phyloP scores from a whole-genome alignment of 2,329 filamentous ascomycete species.

The Septoria petroselini region DNA sequence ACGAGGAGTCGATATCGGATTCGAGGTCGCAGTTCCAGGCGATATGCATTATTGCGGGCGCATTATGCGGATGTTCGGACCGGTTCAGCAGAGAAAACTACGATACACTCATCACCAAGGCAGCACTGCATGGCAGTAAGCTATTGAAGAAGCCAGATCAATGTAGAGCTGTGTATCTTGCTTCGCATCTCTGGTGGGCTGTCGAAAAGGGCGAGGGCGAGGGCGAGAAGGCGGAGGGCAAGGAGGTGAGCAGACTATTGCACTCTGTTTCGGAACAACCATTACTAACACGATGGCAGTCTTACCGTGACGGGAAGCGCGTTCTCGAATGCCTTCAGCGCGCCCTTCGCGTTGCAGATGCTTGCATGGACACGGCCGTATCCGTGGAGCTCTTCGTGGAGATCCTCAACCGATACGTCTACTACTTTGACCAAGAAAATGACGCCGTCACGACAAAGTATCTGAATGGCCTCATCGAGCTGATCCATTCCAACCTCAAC shows the following conservation, averaged over 20 bases:
- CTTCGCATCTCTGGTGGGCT: slow-evolving; percentile 97
- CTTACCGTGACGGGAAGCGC: slow-evolving; percentile 95
- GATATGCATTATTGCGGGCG: slow-evolving; percentile 88
- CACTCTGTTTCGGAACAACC: neutral
- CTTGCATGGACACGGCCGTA: slow-evolving; percentile 97
- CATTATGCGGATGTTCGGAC: slow-evolving; percentile 80
- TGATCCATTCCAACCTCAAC: slow-evolving; percentile 93
- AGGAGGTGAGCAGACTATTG: slow-evolving; percentile 29
- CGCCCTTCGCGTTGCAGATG: slow-evolving; percentile 91
- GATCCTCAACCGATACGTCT: slow-evolving; percentile 96
- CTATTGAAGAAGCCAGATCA: slow-evolving; percentile 96
- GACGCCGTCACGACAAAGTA: slow-evolving; percentile 98
- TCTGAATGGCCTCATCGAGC: slow-evolving; percentile 93
- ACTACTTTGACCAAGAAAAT: slow-evolving; percentile 99
- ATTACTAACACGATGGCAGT: slow-evolving; percentile 49
- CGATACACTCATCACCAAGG: slow-evolving; percentile 97
- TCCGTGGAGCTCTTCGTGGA: slow-evolving; percentile 98
- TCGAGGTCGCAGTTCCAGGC: slow-evolving; percentile 97
- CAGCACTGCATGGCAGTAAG: slow-evolving; percentile 93
- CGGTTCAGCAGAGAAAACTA: slow-evolving; percentile 92
- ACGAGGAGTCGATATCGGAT: slow-evolving; percentile 93
- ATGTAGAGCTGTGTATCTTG: slow-evolving; percentile 92
- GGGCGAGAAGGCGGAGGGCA: slow-evolving; percentile 44
- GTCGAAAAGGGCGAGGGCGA: slow-evolving; percentile 84
- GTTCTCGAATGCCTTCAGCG: slow-evolving; percentile 95